These are phyloP conservation scores for Fragaria iinumae DNA, from an alignment of 306 rosid species.

Conservation along the genomic window DNA sequence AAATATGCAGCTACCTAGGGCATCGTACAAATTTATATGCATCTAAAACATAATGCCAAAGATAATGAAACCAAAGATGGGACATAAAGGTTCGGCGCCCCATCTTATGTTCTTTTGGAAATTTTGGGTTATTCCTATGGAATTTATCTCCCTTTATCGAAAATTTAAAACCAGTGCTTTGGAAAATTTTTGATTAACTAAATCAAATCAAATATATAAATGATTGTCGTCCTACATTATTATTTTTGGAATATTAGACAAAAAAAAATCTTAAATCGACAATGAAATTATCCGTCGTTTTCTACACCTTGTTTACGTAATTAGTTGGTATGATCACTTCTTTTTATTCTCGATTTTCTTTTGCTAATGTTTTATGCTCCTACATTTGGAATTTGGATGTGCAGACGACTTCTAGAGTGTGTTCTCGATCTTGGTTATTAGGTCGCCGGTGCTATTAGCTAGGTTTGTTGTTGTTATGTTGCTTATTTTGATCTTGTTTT, in stretches of 20 bases:
- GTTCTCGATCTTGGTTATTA: not conserved
- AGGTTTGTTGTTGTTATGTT: not conserved
- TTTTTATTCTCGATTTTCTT: not conserved
- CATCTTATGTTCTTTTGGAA: constrained; percentile 31
- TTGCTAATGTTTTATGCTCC: not conserved
- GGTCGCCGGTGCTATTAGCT: not conserved
- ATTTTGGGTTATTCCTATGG: constrained; percentile 33
- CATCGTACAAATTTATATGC: not conserved
- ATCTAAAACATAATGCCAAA: constrained; percentile 34
- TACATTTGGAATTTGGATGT: not conserved
- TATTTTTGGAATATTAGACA: too few relatives aligned
- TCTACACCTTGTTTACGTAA: not conserved
- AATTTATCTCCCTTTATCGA: constrained; percentile 34
- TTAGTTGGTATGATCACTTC: too few relatives aligned
- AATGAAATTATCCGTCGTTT: too few relatives aligned
- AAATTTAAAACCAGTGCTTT: constrained; percentile 19
- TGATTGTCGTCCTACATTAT: not conserved
- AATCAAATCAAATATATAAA: not conserved
- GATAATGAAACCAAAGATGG: constrained; percentile 35
- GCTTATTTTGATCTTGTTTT: not conserved
- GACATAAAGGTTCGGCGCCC: constrained; percentile 67
- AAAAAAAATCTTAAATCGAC: too few relatives aligned
- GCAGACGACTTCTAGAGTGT: not conserved
- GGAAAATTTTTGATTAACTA: not conserved
- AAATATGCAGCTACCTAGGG: constrained; percentile 40